phyloP scores from a whole-genome alignment of 257 asterid genomes.

The Thymus mandschuricus region DNA sequence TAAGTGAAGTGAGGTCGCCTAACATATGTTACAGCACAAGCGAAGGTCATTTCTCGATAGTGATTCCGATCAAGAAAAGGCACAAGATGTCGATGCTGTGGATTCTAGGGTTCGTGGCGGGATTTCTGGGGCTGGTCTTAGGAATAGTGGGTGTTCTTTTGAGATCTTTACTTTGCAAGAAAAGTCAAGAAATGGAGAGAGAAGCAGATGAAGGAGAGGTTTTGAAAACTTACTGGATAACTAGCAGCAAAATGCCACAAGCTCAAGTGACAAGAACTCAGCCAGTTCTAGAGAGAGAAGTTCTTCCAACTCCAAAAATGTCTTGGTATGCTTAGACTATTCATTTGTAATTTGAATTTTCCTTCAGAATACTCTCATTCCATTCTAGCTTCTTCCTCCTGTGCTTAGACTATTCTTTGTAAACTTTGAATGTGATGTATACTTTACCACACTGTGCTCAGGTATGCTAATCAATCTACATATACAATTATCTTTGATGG shows the following conservation, averaged over 20 bases:
- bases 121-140: constrained; percentile 45
- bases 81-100: constrained; percentile 39
- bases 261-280: constrained; percentile 70
- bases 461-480: background rate
- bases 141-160: constrained; percentile 33
- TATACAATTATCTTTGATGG: background rate
- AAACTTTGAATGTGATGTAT: background rate
- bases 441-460: background rate
- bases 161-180: constrained; percentile 43
- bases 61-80: constrained; percentile 39
- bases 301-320: constrained; percentile 56
- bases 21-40: constrained; percentile 51
- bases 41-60: constrained; percentile 67
- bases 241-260: constrained; percentile 71
- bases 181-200: constrained; percentile 49
- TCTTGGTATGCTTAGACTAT: constrained; percentile 45
- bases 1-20: constrained; percentile 42
- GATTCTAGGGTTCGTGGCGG: constrained; percentile 57
- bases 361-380: background rate
- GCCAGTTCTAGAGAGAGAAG: constrained; percentile 60
- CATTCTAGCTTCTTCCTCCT: background rate
- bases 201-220: constrained; percentile 72
- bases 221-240: constrained; percentile 52
- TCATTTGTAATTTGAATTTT: background rate
- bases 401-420: background rate